These are phyloP conservation scores for Arxiozyma heterogenica DNA, from an alignment of 1,139 yeast species.

Conservation along the genomic window DNA sequence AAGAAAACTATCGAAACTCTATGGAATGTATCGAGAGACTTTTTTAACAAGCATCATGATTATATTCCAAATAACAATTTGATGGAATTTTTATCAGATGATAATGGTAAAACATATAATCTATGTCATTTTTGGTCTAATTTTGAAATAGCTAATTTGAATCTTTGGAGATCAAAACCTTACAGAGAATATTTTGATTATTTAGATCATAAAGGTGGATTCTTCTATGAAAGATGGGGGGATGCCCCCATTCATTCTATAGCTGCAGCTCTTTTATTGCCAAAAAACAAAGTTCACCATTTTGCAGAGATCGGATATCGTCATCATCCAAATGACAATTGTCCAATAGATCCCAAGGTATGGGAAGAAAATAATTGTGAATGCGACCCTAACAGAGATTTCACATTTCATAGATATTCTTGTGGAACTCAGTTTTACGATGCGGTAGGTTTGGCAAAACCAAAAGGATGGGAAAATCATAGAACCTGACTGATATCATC, in stretches of 20 bases:
- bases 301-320: constrained; percentile 60
- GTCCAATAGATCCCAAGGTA: constrained; percentile 49
- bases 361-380: constrained; percentile 47
- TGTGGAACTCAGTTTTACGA: constrained; percentile 50
- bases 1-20: constrained; percentile 66
- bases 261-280: constrained; percentile 72
- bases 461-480: constrained; percentile 18
- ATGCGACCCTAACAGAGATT: constrained; percentile 59
- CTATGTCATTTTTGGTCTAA: constrained; percentile 86
- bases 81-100: constrained; percentile 57
- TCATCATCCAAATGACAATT: constrained; percentile 54
- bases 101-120: constrained; percentile 58
- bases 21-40: constrained; percentile 69
- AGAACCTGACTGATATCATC: neutral
- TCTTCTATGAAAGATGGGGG: constrained; percentile 89
- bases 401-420: constrained; percentile 55
- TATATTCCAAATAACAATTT: constrained; percentile 56
- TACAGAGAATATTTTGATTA: constrained; percentile 58
- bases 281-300: constrained; percentile 57
- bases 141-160: constrained; percentile 68
- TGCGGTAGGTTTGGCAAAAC: constrained; percentile 41
- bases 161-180: constrained; percentile 66
- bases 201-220: constrained; percentile 77
- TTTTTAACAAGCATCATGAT: constrained; percentile 55
- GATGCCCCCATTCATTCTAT: constrained; percentile 87